phyloP scores from a whole-genome alignment of 2,329 filamentous ascomycete species.

The Colletotrichum sp. region DNA sequence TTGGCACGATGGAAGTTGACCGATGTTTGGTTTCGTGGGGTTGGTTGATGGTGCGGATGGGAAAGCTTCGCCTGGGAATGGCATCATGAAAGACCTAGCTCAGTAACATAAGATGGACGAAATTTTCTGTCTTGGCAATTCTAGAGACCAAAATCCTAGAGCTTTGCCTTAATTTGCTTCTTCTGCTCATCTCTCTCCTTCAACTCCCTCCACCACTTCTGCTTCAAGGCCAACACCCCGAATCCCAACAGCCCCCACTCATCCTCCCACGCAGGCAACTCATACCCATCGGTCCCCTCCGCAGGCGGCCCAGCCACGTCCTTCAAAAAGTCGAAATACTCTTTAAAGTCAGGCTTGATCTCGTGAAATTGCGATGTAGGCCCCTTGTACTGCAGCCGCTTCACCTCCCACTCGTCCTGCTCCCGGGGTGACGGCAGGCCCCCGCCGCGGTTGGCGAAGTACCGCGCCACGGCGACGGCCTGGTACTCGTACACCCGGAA shows the following conservation, averaged over 20 bases:
- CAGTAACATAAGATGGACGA: not conserved
- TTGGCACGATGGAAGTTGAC: not conserved
- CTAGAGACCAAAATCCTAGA: not conserved
- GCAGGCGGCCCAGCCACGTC: constrained; percentile 44
- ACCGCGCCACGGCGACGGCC: constrained; percentile 38
- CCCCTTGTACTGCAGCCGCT: constrained; percentile 29
- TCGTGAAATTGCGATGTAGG: constrained; percentile 35
- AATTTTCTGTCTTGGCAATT: not conserved
- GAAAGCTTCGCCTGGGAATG: not conserved
- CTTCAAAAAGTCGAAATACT: constrained; percentile 43
- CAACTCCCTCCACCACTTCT: constrained; percentile 30
- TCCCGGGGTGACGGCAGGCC: constrained; percentile 28
- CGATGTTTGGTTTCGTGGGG: not conserved
- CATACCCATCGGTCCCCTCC: constrained; percentile 38
- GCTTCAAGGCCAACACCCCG: constrained; percentile 32
- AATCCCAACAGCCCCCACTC: constrained; percentile 39
- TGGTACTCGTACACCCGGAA: constrained; percentile 43
- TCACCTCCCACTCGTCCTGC: constrained; percentile 36
- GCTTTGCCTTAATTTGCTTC: not conserved
- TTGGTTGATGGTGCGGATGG: not conserved
- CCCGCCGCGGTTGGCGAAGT: constrained; percentile 35
- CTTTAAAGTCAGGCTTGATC: constrained; percentile 37
- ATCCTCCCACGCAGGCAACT: constrained; percentile 44
- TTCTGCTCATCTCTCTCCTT: constrained; percentile 27
- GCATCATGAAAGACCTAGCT: not conserved